Evolutionary conservation across 2,329 filamentous ascomycete species (phyloP).

Genomic region (Penicillium digitatum): DNA sequence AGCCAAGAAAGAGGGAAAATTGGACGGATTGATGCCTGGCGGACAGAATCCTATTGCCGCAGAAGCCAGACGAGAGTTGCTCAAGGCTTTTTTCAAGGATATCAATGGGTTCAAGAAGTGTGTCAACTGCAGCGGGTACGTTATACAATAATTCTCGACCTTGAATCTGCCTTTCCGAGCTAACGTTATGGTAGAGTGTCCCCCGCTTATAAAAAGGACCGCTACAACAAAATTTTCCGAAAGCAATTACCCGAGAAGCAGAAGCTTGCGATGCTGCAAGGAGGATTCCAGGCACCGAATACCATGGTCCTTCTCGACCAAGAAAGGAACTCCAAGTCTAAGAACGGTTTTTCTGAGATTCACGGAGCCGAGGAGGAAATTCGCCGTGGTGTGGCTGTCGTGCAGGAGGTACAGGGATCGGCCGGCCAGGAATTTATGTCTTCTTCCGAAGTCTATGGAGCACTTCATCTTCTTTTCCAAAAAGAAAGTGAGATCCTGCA

Average conservation of each 20-base stretch:
- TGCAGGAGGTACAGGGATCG: constrained; percentile 33
- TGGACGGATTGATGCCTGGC: constrained; percentile 42
- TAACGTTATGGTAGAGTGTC: constrained; percentile 58
- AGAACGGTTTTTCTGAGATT: constrained; percentile 44
- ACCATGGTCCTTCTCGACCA: constrained; percentile 60
- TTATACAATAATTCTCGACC: constrained; percentile 3
- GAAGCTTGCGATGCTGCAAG: constrained; percentile 69
- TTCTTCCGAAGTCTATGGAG: constrained; percentile 75
- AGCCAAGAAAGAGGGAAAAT: constrained; percentile 49
- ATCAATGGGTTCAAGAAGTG: constrained; percentile 70
- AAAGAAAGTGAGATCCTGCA: constrained; percentile 80
- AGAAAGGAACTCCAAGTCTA: constrained; percentile 40
- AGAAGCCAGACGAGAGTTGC: constrained; percentile 68
- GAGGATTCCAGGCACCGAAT: constrained; percentile 64
- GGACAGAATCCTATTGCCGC: constrained; percentile 80
- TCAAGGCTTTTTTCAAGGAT: constrained; percentile 75
- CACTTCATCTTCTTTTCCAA: constrained; percentile 74
- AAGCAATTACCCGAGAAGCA: constrained; percentile 72
- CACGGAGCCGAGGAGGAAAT: constrained; percentile 59
- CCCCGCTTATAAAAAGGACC: constrained; percentile 81
- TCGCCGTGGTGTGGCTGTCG: constrained; percentile 47
- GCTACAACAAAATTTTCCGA: constrained; percentile 89
- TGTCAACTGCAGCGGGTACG: constrained; percentile 56
- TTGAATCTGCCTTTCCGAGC: constrained; percentile 10
- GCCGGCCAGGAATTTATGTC: constrained; percentile 69